These are phyloP conservation scores for Massariosphaeria phaeospora DNA, from an alignment of 495 filamentous ascomycete genomes.

Conservation along the genomic window DNA sequence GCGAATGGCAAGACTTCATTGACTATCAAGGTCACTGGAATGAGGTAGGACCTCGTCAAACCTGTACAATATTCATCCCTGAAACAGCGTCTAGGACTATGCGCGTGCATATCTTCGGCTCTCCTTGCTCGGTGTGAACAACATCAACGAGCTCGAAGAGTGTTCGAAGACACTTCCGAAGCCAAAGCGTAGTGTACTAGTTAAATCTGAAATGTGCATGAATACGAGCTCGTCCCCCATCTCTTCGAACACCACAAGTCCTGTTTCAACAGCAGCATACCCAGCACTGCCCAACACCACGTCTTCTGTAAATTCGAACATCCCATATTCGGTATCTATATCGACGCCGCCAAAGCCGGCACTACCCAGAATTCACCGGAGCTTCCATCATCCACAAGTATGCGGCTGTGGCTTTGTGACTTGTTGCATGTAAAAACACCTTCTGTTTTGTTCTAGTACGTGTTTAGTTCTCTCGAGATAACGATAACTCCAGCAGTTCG, in stretches of 20 bases:
- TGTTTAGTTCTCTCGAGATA: too few species aligned
- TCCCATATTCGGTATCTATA: too few species aligned
- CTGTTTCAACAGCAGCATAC: too few species aligned
- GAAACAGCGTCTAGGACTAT: slow-evolving; percentile 18
- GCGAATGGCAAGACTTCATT: slow-evolving; percentile 37
- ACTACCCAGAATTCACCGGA: too few species aligned
- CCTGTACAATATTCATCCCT: background rate
- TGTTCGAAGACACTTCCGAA: slow-evolving; percentile 17
- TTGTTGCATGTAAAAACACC: too few species aligned
- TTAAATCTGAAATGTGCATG: background rate
- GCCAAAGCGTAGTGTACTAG: background rate
- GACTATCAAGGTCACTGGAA: slow-evolving; percentile 35
- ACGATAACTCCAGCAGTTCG: too few species aligned
- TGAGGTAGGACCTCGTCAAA: slow-evolving; percentile 27
- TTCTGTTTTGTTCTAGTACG: too few species aligned
- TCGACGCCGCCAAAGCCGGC: too few species aligned
- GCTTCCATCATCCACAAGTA: too few species aligned
- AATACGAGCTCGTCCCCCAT: background rate
- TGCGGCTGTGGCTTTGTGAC: too few species aligned
- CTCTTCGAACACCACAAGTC: background rate
- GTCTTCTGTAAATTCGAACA: too few species aligned
- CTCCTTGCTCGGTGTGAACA: slow-evolving; percentile 21
- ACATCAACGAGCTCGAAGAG: slow-evolving; percentile 21
- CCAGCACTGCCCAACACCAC: too few species aligned
- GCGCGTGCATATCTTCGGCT: slow-evolving; percentile 18